phyloP scores from a whole-genome alignment of 2,329 filamentous ascomycete species.

The Coniosporium tulheliwenetii region DNA sequence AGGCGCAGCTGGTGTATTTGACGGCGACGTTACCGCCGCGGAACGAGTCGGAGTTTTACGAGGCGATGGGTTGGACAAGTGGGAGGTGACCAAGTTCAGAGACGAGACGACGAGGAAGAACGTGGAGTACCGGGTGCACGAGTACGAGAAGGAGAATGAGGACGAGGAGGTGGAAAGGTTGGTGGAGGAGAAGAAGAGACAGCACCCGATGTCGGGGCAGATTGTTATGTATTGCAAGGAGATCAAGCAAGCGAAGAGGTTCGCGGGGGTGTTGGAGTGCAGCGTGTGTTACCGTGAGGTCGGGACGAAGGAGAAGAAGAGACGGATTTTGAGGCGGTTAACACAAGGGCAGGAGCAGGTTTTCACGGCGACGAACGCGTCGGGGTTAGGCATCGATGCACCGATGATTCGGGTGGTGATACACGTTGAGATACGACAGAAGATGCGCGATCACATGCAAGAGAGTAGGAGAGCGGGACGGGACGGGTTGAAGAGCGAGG shows the following conservation, averaged over 20 bases:
- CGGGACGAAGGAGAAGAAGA: not conserved
- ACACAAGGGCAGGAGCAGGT: not conserved
- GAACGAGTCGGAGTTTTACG: not conserved
- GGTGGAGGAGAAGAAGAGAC: not conserved
- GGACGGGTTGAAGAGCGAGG: not conserved
- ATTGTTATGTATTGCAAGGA: not conserved
- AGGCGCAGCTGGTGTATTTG: not conserved
- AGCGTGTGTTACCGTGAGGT: not conserved
- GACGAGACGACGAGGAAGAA: not conserved
- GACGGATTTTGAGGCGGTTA: not conserved
- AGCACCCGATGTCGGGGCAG: not conserved
- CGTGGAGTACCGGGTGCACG: conserved; percentile 1
- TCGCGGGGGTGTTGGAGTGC: not conserved
- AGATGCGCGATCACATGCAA: not conserved
- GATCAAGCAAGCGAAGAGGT: not conserved
- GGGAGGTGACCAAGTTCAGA: not conserved
- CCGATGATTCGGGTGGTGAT: not conserved
- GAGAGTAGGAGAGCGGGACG: not conserved
- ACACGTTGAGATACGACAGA: not conserved
- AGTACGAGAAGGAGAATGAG: not conserved
- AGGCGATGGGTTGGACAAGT: not conserved
- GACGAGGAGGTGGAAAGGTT: not conserved
- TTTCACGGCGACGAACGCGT: conserved; percentile 1
- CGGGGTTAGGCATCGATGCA: not conserved
- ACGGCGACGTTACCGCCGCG: conserved; percentile 1